A percentile compares a stretch with the other conserved stretches of the same genome.
phyloP scores from a whole-genome alignment of 106 monocot genomes.

The Apostasia ramifera region DNA sequence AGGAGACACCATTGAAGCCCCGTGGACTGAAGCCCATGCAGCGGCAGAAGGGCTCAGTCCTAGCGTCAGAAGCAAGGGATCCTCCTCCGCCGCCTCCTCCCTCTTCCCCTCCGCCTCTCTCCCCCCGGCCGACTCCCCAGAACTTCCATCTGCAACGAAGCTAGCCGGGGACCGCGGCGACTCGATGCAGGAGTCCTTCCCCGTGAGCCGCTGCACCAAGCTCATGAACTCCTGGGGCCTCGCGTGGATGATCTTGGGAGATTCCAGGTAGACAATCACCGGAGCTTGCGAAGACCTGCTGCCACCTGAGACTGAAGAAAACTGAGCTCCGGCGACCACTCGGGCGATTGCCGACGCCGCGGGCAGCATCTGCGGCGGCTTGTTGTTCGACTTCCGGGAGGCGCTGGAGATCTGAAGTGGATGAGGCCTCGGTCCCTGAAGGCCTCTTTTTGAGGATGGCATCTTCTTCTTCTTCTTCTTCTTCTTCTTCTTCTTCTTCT shows the following conservation, averaged over 20 bases:
- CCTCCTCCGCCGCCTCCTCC: not conserved
- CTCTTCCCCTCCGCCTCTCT: constrained; percentile 1
- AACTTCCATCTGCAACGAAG: not conserved
- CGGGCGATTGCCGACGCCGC: not conserved
- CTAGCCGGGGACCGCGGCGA: not conserved
- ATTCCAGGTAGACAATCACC: constrained; percentile 6
- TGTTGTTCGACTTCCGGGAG: not conserved
- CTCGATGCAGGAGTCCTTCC: not conserved
- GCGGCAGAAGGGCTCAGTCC: constrained; percentile 1
- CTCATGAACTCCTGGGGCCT: constrained; percentile 14
- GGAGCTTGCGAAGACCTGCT: not conserved
- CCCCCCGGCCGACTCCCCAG: not conserved
- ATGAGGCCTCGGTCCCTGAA: constrained; percentile 10
- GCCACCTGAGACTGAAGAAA: too few relatives aligned
- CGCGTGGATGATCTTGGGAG: constrained; percentile 15
- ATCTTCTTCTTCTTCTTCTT: not conserved
- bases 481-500: not conserved
- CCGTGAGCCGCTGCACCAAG: constrained; percentile 14
- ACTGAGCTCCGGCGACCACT: too few relatives aligned
- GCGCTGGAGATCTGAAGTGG: not conserved
- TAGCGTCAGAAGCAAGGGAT: constrained; percentile 5
- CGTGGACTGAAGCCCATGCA: not conserved
- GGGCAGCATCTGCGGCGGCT: too few relatives aligned
- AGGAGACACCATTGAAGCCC: not conserved
- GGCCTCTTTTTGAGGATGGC: constrained; percentile 2